Conservation (phyloP, 257 asterid genomes). For the Catharanthus roseus region DNA sequence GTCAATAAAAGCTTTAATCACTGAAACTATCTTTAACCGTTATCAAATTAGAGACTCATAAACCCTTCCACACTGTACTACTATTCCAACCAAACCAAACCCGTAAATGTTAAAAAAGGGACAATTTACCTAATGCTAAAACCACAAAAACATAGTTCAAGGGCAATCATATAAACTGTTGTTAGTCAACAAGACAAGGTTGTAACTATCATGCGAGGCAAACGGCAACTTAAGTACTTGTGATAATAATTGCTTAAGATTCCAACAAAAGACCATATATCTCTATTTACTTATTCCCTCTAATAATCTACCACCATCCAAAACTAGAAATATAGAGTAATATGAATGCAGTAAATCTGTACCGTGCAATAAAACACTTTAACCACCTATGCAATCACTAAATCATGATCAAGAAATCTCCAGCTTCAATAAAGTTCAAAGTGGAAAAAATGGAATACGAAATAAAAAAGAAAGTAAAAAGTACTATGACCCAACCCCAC, state of each 20-base stretch:
- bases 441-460: not conserved
- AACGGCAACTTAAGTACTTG: not conserved
- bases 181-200: not conserved
- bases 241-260: no score
- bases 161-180: no score
- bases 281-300: not conserved
- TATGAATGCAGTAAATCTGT: not conserved
- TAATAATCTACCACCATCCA: not conserved
- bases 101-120: not conserved
- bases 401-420: not conserved
- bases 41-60: not conserved
- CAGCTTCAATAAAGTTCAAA: not conserved
- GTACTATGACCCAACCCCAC: constrained; percentile 50
- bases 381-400: not conserved
- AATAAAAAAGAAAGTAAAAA: not conserved
- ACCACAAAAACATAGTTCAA: no score
- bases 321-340: not conserved
- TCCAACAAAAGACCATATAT: not conserved
- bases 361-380: not conserved
- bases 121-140: not conserved
- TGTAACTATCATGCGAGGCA: not conserved
- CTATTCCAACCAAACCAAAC: not conserved
- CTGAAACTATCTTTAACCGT: not conserved
- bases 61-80: not conserved
- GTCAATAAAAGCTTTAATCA: not conserved